Conservation (phyloP, 192 early-diverging fungal genomes). For the Podila clonocystis region DNA sequence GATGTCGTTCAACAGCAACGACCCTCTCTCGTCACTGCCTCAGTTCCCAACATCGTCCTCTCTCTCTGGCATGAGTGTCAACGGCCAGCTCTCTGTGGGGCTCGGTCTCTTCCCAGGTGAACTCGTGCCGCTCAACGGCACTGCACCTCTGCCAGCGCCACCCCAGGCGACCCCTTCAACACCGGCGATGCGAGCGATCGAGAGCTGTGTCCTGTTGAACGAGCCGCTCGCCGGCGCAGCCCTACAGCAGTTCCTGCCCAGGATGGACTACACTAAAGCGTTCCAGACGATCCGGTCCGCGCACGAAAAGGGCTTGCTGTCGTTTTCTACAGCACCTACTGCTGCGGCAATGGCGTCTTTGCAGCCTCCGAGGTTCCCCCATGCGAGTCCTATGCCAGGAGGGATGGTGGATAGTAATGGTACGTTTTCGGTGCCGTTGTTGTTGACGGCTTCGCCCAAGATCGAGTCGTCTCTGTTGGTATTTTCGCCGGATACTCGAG, state of each 20-base stretch:
- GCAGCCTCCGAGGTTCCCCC: neutral
- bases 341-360: neutral
- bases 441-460: neutral
- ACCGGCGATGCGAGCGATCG: neutral
- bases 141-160: neutral
- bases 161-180: neutral
- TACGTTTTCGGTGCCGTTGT: neutral
- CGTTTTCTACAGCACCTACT: constrained; percentile 7
- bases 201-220: constrained; percentile 22
- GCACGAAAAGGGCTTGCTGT: constrained; percentile 27
- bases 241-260: constrained; percentile 37
- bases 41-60: neutral
- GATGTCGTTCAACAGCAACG: neutral
- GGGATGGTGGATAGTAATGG: neutral
- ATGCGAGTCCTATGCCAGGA: neutral
- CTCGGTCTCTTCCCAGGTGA: neutral
- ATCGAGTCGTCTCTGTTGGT: neutral
- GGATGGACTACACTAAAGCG: constrained; percentile 30
- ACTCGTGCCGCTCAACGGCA: neutral
- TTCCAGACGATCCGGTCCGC: constrained; percentile 28
- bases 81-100: neutral
- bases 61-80: neutral
- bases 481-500: neutral
- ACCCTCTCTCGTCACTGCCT: neutral
- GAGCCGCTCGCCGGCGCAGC: constrained; percentile 25